Evolutionary conservation across 1,139 yeast genomes (phyloP).

Genomic region (Yamadazyma songkhlaensis): DNA sequence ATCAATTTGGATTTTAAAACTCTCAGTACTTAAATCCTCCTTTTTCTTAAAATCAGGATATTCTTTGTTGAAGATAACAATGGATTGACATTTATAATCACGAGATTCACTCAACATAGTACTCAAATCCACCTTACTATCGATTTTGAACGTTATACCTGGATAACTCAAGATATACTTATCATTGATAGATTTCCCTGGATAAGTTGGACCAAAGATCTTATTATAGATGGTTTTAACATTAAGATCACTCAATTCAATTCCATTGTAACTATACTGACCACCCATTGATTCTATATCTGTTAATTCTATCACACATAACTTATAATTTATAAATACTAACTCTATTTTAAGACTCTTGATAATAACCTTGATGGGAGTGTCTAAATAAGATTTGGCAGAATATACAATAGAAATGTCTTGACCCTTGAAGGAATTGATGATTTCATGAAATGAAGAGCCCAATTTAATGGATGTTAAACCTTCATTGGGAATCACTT

Average conservation of each 20-base stretch:
- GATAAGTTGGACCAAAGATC: constrained; percentile 63
- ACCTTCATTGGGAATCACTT: constrained; percentile 34
- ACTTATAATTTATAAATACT: constrained; percentile 36
- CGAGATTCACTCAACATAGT: constrained; percentile 31
- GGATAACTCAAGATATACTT: constrained; percentile 49
- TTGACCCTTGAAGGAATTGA: constrained; percentile 24
- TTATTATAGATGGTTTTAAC: constrained; percentile 51
- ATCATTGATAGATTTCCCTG: constrained; percentile 36
- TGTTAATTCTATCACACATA: constrained; percentile 46
- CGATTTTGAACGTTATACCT: constrained; percentile 45
- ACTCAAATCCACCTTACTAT: constrained; percentile 1
- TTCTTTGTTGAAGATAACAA: constrained; percentile 31
- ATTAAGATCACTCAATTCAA: constrained; percentile 12
- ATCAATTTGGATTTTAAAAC: constrained; percentile 13
- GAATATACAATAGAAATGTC: constrained; percentile 26
- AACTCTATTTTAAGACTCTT: constrained; percentile 34
- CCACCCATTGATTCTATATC: constrained; percentile 15
- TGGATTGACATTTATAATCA: constrained; percentile 35
- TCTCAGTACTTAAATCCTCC: background rate
- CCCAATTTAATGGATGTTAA: constrained; percentile 28
- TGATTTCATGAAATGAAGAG: constrained; percentile 22
- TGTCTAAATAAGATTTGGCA: constrained; percentile 20
- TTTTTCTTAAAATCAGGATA: background rate
- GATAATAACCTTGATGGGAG: constrained; percentile 32
- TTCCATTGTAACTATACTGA: constrained; percentile 29